Evolutionary conservation across 148 eudicot genomes (phyloP), one percentile per base, ranked within the genome.

Genomic region (Tetragonia tetragonoides): DNA sequence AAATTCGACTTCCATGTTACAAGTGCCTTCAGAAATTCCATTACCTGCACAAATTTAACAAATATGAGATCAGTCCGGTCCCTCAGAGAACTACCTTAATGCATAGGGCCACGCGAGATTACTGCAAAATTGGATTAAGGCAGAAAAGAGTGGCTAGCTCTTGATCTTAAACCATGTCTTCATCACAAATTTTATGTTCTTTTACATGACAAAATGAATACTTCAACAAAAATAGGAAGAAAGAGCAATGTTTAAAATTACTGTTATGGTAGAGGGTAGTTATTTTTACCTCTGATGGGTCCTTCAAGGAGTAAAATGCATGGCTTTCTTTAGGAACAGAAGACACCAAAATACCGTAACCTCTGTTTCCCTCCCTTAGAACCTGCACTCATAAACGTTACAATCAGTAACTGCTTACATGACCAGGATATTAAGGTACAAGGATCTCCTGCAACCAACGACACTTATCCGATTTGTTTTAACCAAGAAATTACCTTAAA

Each of bases 291-390:
- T 96, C 99, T 16, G 93, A 84, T 56, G 99, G 90, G 68, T 96
- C 89, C 87, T 87, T 88, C 37, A 96, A 89, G 76, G 99, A 93
- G 89, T 88, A 91, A 70, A 83, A 82, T 47, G 99, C 98, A 57
- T 89, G 86, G 85, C 95, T 96, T 81, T 93, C 97, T 81, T 93
- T 96, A 7, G 99, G 93, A 59, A 73, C 80, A 37, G 92, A 87
- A 75, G 99, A 93, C 46, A 93, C 97, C 75, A 96, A 65, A 62
- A 96, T 93, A 10, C 99, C 99, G 77, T 81, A 90, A 28, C 99
- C 99, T 77, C 75, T 87, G 72, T 89, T 90, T 56, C 84, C 86
- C 82, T 88, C 93, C 76, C 92, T 85, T 82, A 96, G 81, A 73
- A 95, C 90, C 99, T 95, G 83, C 59, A 51, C 59, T 42, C 23